phyloP scores from a whole-genome alignment of 345 rosid species.

The Hibiscus tridactylites region DNA sequence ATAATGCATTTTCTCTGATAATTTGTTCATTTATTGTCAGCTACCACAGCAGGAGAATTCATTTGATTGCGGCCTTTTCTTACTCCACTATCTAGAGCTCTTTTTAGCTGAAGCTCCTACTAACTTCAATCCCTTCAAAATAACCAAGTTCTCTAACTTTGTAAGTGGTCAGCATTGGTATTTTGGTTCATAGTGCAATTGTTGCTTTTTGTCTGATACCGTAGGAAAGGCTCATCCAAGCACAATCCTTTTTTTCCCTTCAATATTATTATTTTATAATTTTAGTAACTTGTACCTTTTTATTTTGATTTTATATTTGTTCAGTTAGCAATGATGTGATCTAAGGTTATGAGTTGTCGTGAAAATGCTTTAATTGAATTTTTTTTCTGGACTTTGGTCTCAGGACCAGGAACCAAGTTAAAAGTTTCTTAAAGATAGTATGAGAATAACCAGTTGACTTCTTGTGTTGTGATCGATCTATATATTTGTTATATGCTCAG shows the following conservation, averaged over 20 bases:
- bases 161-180: slow-evolving; percentile 42
- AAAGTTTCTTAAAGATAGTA: background rate
- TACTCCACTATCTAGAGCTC: slow-evolving; percentile 89
- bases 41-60: slow-evolving; percentile 98
- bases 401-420: background rate
- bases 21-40: slow-evolving; percentile 36
- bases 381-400: background rate
- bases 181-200: background rate
- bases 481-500: slow-evolving; percentile 6
- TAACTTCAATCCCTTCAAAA: slow-evolving; percentile 68
- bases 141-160: slow-evolving; percentile 56
- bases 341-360: background rate
- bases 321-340: background rate
- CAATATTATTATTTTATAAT: background rate
- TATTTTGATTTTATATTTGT: background rate
- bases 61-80: slow-evolving; percentile 91
- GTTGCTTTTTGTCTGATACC: background rate
- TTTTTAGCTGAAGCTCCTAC: slow-evolving; percentile 79
- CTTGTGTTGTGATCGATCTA: background rate
- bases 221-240: background rate
- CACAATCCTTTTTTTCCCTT: background rate
- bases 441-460: background rate
- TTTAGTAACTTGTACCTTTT: background rate
- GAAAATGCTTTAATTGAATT: background rate
- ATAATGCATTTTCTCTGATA: slow-evolving; percentile 23